These are phyloP conservation scores for Akanthomyces lecanii DNA, from an alignment of 2,329 filamentous ascomycete species.

Conservation along the genomic window DNA sequence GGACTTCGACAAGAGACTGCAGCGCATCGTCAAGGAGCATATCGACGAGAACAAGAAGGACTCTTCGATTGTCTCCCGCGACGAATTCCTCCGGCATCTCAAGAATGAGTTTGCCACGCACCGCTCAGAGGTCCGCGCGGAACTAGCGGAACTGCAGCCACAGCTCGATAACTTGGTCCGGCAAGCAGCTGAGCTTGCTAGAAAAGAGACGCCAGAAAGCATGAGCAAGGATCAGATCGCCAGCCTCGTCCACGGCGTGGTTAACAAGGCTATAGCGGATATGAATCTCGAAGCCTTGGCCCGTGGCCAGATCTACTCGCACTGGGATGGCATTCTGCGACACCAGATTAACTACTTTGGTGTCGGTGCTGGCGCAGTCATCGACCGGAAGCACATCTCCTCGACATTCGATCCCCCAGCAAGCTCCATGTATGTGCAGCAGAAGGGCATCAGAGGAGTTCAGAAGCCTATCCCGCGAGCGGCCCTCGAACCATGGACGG, in stretches of 20 bases:
- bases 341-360: constrained; percentile 71
- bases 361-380: constrained; percentile 57
- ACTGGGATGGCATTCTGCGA: constrained; percentile 41
- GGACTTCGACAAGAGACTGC: constrained; percentile 33
- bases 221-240: constrained; percentile 40
- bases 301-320: constrained; percentile 41
- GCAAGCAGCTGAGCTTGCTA: constrained; percentile 28
- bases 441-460: constrained; percentile 23
- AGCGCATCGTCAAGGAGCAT: constrained; percentile 36
- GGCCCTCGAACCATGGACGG: constrained; percentile 66
- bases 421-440: constrained; percentile 16
- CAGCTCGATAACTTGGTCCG: constrained; percentile 32
- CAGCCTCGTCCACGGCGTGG: constrained; percentile 36
- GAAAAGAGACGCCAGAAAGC: constrained; percentile 24
- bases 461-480: constrained; percentile 34
- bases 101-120: constrained; percentile 36
- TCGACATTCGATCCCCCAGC: constrained; percentile 42
- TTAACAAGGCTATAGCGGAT: constrained; percentile 42
- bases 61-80: constrained; percentile 40
- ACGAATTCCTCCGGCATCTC: constrained; percentile 46
- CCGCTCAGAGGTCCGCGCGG: constrained; percentile 36
- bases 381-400: constrained; percentile 60
- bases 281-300: constrained; percentile 45
- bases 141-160: constrained; percentile 36
- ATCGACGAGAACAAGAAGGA: constrained; percentile 27